A percentile compares a stretch with the other conserved stretches of the same genome.
Conservation (phyloP, 2,329 filamentous ascomycete species). For the Cercospora berteroae region DNA sequence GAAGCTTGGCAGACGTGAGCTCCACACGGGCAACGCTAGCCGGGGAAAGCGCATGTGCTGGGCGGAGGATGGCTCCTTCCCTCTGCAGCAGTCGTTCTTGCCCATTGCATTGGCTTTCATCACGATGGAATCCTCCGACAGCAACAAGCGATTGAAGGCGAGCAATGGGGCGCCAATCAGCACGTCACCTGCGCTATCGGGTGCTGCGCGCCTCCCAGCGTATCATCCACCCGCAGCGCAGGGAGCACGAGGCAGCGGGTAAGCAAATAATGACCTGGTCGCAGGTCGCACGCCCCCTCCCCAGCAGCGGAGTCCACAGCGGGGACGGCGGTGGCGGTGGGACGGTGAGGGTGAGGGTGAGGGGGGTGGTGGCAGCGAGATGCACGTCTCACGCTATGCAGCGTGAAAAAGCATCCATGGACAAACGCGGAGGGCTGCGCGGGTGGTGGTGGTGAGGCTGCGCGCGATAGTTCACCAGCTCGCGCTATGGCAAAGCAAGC, state of each 20-base stretch:
- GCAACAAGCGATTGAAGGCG: slow-evolving; percentile 34
- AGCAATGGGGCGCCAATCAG: slow-evolving; percentile 31
- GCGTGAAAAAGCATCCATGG: background rate
- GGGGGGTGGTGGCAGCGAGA: background rate
- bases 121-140: slow-evolving; percentile 25
- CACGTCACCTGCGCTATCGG: slow-evolving; percentile 15
- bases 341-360: background rate
- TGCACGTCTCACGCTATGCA: background rate
- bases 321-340: background rate
- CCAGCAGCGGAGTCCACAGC: background rate
- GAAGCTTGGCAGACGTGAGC: background rate
- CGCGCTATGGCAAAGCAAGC: background rate
- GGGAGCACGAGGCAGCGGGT: slow-evolving; percentile 16
- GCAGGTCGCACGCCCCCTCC: background rate
- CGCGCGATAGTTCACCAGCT: background rate
- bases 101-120: slow-evolving; percentile 1
- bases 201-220: slow-evolving; percentile 29
- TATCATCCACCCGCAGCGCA: slow-evolving; percentile 30
- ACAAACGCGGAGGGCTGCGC: background rate
- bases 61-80: slow-evolving; percentile 10
- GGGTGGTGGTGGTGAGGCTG: background rate
- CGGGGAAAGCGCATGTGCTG: background rate
- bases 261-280: slow-evolving; percentile 1
- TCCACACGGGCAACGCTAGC: background rate
- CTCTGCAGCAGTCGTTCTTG: slow-evolving; percentile 6